Conservation (phyloP, 192 early-diverging fungal species). For the Kappamyces sp. region DNA sequence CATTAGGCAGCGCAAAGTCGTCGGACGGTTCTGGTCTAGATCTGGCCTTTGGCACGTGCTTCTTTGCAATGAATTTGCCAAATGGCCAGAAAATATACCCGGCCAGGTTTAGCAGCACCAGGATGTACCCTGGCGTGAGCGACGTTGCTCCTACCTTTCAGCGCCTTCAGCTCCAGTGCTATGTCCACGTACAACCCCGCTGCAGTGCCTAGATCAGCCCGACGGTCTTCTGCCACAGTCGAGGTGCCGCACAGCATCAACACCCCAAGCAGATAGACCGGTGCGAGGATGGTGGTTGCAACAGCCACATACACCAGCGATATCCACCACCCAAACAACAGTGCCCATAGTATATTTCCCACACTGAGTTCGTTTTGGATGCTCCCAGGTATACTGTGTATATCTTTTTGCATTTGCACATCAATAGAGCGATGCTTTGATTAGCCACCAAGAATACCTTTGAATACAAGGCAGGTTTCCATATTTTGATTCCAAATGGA, state of each 20-base stretch:
- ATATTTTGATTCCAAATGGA: slow-evolving; percentile 90
- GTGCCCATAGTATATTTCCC: slow-evolving; percentile 83
- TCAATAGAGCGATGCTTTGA: slow-evolving; percentile 78
- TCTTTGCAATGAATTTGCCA: slow-evolving; percentile 77
- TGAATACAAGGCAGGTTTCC: slow-evolving; percentile 97
- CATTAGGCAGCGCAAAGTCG: too few species aligned
- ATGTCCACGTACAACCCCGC: neutral
- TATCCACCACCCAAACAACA: slow-evolving; percentile 90
- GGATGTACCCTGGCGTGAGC: slow-evolving; percentile 22
- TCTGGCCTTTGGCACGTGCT: slow-evolving; percentile 29
- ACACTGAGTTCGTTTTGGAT: slow-evolving; percentile 41
- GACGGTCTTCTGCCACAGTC: too few species aligned
- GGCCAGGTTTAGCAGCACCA: slow-evolving; percentile 69
- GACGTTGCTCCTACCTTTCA: too few species aligned
- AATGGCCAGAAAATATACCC: slow-evolving; percentile 95
- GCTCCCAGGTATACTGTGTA: slow-evolving; percentile 65
- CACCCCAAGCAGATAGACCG: slow-evolving; percentile 32
- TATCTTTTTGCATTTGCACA: slow-evolving; percentile 67
- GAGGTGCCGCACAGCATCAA: neutral
- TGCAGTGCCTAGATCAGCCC: too few species aligned
- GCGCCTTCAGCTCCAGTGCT: slow-evolving; percentile 10
- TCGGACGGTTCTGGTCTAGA: too few species aligned
- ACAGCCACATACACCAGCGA: slow-evolving; percentile 55
- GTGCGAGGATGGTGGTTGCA: slow-evolving; percentile 50
- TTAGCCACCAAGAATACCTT: too few species aligned